Evolutionary conservation across 164 flowering plant genomes (phyloP), one percentile per base, ranked within the genome.

Genomic region (Macadamia tetraphylla): DNA sequence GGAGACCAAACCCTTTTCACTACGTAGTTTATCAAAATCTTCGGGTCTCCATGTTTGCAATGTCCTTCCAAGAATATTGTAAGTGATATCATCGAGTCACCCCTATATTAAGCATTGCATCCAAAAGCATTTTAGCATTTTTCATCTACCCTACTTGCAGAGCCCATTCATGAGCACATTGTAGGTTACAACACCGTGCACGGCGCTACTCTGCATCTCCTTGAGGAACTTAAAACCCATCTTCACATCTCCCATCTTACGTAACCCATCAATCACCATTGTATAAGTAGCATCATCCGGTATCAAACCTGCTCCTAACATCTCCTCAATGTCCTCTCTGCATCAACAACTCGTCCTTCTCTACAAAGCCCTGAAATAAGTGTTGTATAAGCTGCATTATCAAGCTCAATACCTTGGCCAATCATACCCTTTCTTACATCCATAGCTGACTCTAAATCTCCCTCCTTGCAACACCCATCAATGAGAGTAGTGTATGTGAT

Each of bases 51-150:
- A 68, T 78, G 75, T 72, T 77, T 87, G 80, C 85, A n/a, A n/a
- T n/a, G n/a, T n/a, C n/a, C n/a, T n/a, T n/a, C n/a, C n/a, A n/a
- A n/a, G n/a, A n/a, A n/a, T 86, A 70, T 89, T 89, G 73, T 80
- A 91, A 0, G 97, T 89, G 65, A 91, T 75, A 71, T 91, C 93
- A 81, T 91, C 89, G 93, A 67, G 67, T 77, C 29, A 91, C 88
- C 49, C 92, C 88, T 29, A 84, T 13, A 77, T 84, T 81, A 49
- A 86, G 82, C 94, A 91, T 89, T 0, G 84, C 86, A 80, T 87
- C 81, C 68, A 89, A 73, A 0, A 91, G 80, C 87, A 82, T 81
- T 40, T 78, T 64, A 8, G 97, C 97, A 75, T 87, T 88, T 64
- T 82, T 89, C 81, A 83, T 79, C 79, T 87, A 90, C 13, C 97